Conservation (phyloP, 2,329 filamentous ascomycete genomes). For the Coniosporium tulheliwenetii region DNA sequence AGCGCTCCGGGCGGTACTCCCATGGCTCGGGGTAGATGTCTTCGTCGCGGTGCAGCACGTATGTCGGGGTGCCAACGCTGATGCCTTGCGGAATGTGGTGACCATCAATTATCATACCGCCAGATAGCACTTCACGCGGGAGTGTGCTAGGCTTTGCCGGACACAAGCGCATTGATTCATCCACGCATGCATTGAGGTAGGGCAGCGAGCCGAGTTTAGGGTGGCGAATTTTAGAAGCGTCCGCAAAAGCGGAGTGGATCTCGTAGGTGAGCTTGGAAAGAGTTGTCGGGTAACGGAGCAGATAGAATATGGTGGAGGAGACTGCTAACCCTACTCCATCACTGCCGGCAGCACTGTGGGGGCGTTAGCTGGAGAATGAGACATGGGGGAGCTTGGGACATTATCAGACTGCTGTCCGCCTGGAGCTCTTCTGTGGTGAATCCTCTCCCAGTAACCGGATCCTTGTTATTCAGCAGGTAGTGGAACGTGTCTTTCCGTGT, state of each 20-base stretch:
- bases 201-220: conserved; percentile 16
- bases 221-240: conserved; percentile 11
- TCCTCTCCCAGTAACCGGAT: too few relatives aligned
- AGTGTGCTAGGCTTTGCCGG: conserved; percentile 14
- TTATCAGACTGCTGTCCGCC: conserved; percentile 11
- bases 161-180: conserved; percentile 24
- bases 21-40: conserved; percentile 9
- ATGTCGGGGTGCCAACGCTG: conserved; percentile 12
- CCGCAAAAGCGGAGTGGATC: conserved; percentile 18
- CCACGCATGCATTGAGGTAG: conserved; percentile 30
- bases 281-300: conserved; percentile 10
- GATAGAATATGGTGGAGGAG: conserved; percentile 3
- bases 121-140: conserved; percentile 11
- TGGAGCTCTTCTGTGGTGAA: conserved; percentile 7
- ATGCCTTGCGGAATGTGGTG: conserved; percentile 11
- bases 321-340: too few relatives aligned
- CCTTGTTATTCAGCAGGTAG: too few relatives aligned
- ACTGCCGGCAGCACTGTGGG: too few relatives aligned
- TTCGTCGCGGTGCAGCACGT: conserved; percentile 12
- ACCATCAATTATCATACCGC: conserved; percentile 8
- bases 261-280: conserved; percentile 14
- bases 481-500: too few relatives aligned
- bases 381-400: too few relatives aligned
- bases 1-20: conserved; percentile 12
- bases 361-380: too few relatives aligned